Evolutionary conservation across 768 basidiomycete species (phyloP).

Genomic region (Pleurotus platypus): DNA sequence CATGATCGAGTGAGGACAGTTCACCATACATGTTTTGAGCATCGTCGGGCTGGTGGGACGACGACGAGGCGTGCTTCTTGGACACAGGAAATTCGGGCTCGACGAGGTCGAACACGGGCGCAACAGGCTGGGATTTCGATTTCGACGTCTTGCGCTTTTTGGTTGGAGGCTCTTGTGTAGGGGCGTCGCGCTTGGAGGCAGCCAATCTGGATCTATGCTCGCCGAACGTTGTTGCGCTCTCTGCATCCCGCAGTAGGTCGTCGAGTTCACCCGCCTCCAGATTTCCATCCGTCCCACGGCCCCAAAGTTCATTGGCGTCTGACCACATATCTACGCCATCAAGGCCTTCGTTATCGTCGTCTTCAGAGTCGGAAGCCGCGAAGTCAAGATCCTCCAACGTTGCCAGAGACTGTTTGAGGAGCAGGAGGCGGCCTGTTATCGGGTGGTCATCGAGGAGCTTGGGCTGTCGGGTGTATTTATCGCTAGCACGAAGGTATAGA

Average conservation of each 20-base stretch:
- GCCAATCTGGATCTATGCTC: slow-evolving; percentile 14
- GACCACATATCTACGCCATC: slow-evolving; percentile 30
- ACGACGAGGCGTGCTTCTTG: slow-evolving; percentile 23
- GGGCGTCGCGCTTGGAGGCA: slow-evolving; percentile 19
- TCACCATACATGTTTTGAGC: slow-evolving; percentile 61
- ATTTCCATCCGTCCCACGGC: slow-evolving; percentile 19
- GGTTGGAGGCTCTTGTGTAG: slow-evolving; percentile 40
- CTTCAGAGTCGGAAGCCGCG: slow-evolving; percentile 44
- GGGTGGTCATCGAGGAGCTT: slow-evolving; percentile 66
- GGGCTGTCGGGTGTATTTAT: slow-evolving; percentile 59
- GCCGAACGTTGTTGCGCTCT: slow-evolving; percentile 4
- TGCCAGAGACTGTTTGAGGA: slow-evolving; percentile 76
- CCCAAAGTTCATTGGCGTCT: slow-evolving; percentile 44
- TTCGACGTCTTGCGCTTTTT: slow-evolving; percentile 57
- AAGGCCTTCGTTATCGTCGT: slow-evolving; percentile 42
- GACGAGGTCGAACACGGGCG: slow-evolving; percentile 62
- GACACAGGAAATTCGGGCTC: slow-evolving; percentile 70
- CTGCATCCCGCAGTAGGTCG: slow-evolving; percentile 53
- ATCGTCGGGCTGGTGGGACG: slow-evolving; percentile 28
- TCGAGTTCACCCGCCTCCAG: slow-evolving; percentile 48
- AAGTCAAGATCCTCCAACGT: slow-evolving; percentile 88
- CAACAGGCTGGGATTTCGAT: slow-evolving; percentile 19
- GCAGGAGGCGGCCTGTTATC: slow-evolving; percentile 71
- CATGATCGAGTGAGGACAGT: slow-evolving; percentile 56
- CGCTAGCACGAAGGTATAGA: slow-evolving; percentile 74